These are phyloP conservation scores for Venturia pyrina DNA, from an alignment of 2,329 filamentous ascomycete species.

Conservation along the genomic window DNA sequence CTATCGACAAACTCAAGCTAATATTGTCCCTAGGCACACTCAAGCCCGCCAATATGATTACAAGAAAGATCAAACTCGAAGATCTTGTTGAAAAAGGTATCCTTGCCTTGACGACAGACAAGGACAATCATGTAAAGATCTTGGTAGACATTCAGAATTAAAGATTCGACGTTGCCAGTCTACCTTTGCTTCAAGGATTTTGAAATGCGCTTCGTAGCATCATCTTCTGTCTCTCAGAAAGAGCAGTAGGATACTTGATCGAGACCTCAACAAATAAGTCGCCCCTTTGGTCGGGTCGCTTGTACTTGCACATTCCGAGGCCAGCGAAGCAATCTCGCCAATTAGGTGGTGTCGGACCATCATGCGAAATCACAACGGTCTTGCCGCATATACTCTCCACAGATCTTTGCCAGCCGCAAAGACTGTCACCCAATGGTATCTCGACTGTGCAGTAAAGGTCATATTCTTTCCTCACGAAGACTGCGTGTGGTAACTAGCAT, in stretches of 20 bases:
- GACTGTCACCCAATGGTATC: slow-evolving; percentile 9
- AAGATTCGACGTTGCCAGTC: no score
- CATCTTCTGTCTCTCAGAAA: slow-evolving; percentile 11
- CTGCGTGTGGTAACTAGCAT: neutral
- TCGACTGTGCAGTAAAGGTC: slow-evolving; percentile 10
- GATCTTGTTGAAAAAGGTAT: slow-evolving; percentile 24
- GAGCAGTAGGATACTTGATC: neutral
- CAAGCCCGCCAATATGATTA: slow-evolving; percentile 25
- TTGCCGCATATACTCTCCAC: slow-evolving; percentile 9
- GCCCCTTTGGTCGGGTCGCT: slow-evolving; percentile 7
- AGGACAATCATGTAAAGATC: slow-evolving; percentile 28
- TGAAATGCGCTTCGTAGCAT: slow-evolving; percentile 7
- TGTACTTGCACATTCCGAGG: slow-evolving; percentile 11
- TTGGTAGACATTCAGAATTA: slow-evolving; percentile 17
- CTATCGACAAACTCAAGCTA: neutral
- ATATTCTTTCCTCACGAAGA: slow-evolving; percentile 4
- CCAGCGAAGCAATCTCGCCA: slow-evolving; percentile 9
- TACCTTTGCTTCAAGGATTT: neutral
- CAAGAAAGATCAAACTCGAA: slow-evolving; percentile 23
- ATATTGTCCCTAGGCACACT: slow-evolving; percentile 14
- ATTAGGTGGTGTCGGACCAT: slow-evolving; percentile 2
- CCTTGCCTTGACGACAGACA: slow-evolving; percentile 23
- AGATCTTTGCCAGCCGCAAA: slow-evolving; percentile 11
- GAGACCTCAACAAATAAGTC: slow-evolving; percentile 8
- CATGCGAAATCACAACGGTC: slow-evolving; percentile 7